Evolutionary conservation across 2,329 filamentous ascomycete species (phyloP).

Genomic region (Thelonectria discophora): DNA sequence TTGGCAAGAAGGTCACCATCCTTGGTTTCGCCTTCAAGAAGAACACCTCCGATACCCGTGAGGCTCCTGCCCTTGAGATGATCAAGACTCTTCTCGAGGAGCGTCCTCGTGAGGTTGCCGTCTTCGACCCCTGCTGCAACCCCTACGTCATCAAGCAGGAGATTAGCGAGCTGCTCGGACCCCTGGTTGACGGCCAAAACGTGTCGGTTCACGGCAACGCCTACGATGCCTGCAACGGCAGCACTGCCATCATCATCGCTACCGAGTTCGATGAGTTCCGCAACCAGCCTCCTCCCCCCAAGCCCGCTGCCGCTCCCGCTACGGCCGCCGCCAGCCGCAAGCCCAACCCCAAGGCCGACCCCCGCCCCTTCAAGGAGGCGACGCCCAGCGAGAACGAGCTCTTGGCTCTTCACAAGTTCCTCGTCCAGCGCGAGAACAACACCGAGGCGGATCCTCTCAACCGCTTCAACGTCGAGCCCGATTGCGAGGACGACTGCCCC

Average conservation of each 20-base stretch:
- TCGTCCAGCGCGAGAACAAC: conserved; percentile 47
- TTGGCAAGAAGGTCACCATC: conserved; percentile 75
- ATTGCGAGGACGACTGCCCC: conserved; percentile 57
- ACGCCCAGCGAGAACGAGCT: conserved; percentile 56
- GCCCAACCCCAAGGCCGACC: conserved; percentile 55
- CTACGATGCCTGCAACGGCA: conserved; percentile 59
- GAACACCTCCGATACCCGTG: conserved; percentile 78
- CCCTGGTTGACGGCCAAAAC: conserved; percentile 52
- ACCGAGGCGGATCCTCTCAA: conserved; percentile 55
- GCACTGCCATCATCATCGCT: conserved; percentile 62
- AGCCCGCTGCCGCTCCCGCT: conserved; percentile 39
- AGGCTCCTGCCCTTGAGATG: conserved; percentile 74
- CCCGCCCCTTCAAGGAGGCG: conserved; percentile 54
- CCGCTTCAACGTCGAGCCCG: conserved; percentile 56
- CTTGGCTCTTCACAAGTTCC: conserved; percentile 57
- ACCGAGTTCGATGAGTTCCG: conserved; percentile 67
- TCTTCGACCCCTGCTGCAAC: conserved; percentile 74
- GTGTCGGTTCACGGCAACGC: conserved; percentile 58
- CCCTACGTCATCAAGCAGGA: conserved; percentile 60
- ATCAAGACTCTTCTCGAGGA: conserved; percentile 73
- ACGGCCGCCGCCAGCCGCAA: conserved; percentile 47
- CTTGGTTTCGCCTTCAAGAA: conserved; percentile 85
- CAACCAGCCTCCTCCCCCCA: conserved; percentile 49
- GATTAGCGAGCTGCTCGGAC: conserved; percentile 56
- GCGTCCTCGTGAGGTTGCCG: conserved; percentile 68